Percentiles rank a stretch among this genome's conserved stretches.
These are phyloP conservation scores for Didymellaceae sp. DNA, from an alignment of 2,329 filamentous ascomycete genomes.

Conservation along the genomic window DNA sequence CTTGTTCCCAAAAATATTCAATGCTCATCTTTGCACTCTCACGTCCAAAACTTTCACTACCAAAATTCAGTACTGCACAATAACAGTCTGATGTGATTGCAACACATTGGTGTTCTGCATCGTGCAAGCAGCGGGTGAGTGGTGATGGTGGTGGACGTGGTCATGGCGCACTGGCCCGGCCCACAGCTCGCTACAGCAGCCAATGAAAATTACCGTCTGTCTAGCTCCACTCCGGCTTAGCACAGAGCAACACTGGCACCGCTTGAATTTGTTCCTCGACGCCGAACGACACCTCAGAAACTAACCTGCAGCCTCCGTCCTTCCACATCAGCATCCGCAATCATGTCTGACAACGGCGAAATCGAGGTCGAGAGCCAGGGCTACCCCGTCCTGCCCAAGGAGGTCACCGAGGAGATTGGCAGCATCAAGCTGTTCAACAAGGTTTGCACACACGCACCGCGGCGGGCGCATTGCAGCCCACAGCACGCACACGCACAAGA, in stretches of 20 bases:
- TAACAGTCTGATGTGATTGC: not conserved
- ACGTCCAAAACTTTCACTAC: too few species aligned
- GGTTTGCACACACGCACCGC: conserved; percentile 24
- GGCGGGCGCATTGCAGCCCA: conserved; percentile 15
- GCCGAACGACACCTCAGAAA: too few species aligned
- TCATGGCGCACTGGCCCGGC: not conserved
- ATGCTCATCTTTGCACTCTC: too few species aligned
- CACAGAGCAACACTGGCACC: too few species aligned
- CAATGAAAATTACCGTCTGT: conserved; percentile 13
- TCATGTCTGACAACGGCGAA: conserved; percentile 90
- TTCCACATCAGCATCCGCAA: conserved; percentile 39
- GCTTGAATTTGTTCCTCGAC: conserved; percentile 7
- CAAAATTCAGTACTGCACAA: not conserved
- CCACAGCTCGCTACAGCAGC: conserved; percentile 19
- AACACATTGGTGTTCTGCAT: not conserved
- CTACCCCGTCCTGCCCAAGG: conserved; percentile 89
- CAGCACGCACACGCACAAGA: conserved; percentile 1
- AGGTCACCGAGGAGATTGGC: conserved; percentile 86
- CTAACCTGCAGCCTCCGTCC: conserved; percentile 36
- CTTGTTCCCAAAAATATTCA: not conserved
- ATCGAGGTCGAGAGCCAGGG: conserved; percentile 85
- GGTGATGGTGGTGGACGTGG: not conserved
- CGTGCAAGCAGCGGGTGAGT: not conserved
- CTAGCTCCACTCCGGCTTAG: not conserved
- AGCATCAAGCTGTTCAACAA: conserved; percentile 98